Conservation (phyloP, 2,329 filamentous ascomycete genomes). For the Colletotrichum caudatum region DNA sequence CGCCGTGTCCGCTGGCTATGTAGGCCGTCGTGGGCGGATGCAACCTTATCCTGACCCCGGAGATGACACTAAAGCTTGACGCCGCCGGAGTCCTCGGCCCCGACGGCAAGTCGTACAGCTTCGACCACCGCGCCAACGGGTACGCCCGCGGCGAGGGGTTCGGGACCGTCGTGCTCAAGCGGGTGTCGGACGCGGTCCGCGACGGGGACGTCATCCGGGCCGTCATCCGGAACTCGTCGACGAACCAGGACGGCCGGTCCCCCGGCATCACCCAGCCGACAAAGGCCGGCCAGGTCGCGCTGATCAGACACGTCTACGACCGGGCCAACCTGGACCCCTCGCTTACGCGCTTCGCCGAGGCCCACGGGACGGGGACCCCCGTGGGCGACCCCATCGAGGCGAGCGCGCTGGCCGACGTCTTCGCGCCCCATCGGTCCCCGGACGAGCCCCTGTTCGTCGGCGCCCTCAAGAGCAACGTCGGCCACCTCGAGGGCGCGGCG, state of each 20-base stretch:
- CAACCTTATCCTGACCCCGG: slow-evolving; percentile 44
- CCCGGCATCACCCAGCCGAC: slow-evolving; percentile 53
- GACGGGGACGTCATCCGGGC: slow-evolving; percentile 55
- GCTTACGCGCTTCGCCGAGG: slow-evolving; percentile 53
- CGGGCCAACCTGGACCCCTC: slow-evolving; percentile 46
- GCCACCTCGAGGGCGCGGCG: slow-evolving; percentile 47
- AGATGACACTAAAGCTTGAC: slow-evolving; percentile 33
- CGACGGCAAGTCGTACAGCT: slow-evolving; percentile 50
- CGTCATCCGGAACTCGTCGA: slow-evolving; percentile 52
- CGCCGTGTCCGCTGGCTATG: slow-evolving; percentile 46
- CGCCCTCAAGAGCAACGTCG: slow-evolving; percentile 42
- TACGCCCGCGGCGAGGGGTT: slow-evolving; percentile 60
- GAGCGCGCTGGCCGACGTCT: slow-evolving; percentile 58
- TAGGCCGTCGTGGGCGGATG: slow-evolving; percentile 46
- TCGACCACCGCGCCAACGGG: slow-evolving; percentile 50
- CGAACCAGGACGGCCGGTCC: slow-evolving; percentile 58
- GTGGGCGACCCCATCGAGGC: slow-evolving; percentile 68
- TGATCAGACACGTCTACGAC: slow-evolving; percentile 55
- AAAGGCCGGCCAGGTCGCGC: slow-evolving; percentile 47
- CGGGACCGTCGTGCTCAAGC: slow-evolving; percentile 63
- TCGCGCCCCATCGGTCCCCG: slow-evolving; percentile 52
- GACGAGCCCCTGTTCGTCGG: slow-evolving; percentile 48
- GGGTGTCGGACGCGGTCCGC: slow-evolving; percentile 58
- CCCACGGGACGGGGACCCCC: slow-evolving; percentile 67
- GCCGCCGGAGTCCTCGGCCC: slow-evolving; percentile 44